Conservation (phyloP, 768 basidiomycete species). For the Arthromyces matolae region DNA sequence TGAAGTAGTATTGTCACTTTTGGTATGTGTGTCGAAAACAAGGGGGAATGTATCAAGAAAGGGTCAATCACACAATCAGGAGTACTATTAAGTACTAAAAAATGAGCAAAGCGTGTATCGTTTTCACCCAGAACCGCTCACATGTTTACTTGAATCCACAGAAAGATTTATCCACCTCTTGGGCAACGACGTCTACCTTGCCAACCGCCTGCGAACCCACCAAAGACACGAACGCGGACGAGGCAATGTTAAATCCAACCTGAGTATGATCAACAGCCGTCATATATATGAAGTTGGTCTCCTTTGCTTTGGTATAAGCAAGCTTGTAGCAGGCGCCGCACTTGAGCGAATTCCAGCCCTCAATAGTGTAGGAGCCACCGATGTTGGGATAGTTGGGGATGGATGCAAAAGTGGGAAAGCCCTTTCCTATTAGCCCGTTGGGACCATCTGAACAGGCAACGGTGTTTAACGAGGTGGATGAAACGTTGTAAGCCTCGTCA, state of each 20-base stretch:
- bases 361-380: constrained; percentile 42
- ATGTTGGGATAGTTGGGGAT: constrained; percentile 53
- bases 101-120: too few relatives aligned
- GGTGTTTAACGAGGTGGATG: constrained; percentile 24
- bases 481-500: constrained; percentile 39
- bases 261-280: constrained; percentile 41
- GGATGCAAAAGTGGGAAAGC: constrained; percentile 40
- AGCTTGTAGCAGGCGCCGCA: constrained; percentile 56
- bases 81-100: too few relatives aligned
- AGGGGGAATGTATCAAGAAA: too few relatives aligned
- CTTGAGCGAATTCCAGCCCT: constrained; percentile 40
- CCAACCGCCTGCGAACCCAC: constrained; percentile 12
- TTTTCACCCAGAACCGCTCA: too few relatives aligned
- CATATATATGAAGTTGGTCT: constrained; percentile 33
- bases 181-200: constrained; percentile 6
- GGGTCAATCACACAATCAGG: too few relatives aligned
- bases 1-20: too few relatives aligned
- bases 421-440: constrained; percentile 37
- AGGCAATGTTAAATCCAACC: constrained; percentile 22
- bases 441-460: constrained; percentile 51
- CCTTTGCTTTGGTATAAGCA: constrained; percentile 33
- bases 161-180: constrained; percentile 6
- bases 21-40: too few relatives aligned
- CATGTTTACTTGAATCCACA: constrained; percentile 14
- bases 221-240: constrained; percentile 28